Evolutionary conservation across 768 basidiomycete genomes (phyloP).

Genomic region (Kwoniella heveanensis): DNA sequence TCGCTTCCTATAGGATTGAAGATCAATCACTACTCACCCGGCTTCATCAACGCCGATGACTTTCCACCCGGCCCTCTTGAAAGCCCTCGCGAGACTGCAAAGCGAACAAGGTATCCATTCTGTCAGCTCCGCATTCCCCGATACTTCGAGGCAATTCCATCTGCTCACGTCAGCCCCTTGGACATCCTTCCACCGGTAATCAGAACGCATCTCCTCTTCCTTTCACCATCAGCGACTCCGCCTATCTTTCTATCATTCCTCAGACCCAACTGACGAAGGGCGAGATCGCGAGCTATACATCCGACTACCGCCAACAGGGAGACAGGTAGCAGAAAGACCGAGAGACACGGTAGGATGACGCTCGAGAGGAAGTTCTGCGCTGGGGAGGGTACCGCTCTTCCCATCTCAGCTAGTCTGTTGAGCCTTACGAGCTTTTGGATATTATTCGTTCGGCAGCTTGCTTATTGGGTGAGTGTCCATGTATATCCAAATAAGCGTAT

Average conservation of each 20-base stretch:
- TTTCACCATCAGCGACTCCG: constrained; percentile 3
- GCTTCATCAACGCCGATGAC: constrained; percentile 53
- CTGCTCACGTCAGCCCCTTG: constrained; percentile 51
- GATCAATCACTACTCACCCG: constrained; percentile 36
- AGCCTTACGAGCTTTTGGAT: too few relatives aligned
- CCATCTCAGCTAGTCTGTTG: constrained; percentile 21
- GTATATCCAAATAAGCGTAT: too few relatives aligned
- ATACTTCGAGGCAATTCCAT: too few relatives aligned
- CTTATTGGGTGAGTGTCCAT: too few relatives aligned
- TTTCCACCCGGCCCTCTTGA: constrained; percentile 52
- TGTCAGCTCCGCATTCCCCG: too few relatives aligned
- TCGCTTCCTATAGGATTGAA: too few relatives aligned
- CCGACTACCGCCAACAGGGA: constrained; percentile 35
- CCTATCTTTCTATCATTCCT: neutral
- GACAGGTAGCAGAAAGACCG: constrained; percentile 35
- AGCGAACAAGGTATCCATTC: neutral
- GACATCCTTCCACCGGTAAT: constrained; percentile 52
- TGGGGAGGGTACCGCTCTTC: constrained; percentile 18
- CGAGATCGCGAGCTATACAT: constrained; percentile 30
- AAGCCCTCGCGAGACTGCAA: constrained; percentile 44
- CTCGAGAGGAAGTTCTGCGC: constrained; percentile 29
- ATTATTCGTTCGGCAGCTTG: too few relatives aligned
- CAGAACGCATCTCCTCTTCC: constrained; percentile 39
- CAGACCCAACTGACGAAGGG: neutral
- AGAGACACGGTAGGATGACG: constrained; percentile 30